Percentiles rank a stretch among this genome's conserved stretches.
phyloP scores from a whole-genome alignment of 352 stramenopile genomes.

The Globisporangium emineosum region DNA sequence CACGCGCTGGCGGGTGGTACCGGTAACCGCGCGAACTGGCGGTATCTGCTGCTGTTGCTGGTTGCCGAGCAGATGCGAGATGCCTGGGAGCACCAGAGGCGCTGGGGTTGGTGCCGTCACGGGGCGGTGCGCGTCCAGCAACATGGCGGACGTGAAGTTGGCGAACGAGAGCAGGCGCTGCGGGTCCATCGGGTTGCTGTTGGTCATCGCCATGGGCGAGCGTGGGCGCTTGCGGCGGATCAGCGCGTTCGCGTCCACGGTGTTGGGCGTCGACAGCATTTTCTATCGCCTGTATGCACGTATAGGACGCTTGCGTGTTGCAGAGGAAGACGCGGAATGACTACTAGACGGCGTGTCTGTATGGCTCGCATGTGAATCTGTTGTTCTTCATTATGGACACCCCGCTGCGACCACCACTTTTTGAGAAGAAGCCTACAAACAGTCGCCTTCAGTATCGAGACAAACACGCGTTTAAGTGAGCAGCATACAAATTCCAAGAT shows the following conservation, averaged over 20 bases:
- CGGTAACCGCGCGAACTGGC: conserved; percentile 9
- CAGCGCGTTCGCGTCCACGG: conserved; percentile 22
- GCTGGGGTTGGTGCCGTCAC: neutral
- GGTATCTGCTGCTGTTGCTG: conserved; percentile 15
- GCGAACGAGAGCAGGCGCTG: conserved; percentile 18
- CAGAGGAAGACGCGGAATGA: conserved; percentile 31
- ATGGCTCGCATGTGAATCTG: neutral
- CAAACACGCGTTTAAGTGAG: conserved; percentile 20
- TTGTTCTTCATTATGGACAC: neutral
- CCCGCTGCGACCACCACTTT: neutral
- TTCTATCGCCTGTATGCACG: no score
- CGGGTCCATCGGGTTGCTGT: neutral
- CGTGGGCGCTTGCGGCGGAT: conserved; percentile 47
- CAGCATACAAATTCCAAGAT: conserved; percentile 31
- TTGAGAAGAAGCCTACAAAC: neutral
- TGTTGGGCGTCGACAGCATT: conserved; percentile 13
- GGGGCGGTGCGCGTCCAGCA: conserved; percentile 3
- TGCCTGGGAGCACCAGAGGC: conserved; percentile 30
- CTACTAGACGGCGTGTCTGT: neutral
- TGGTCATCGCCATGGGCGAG: conserved; percentile 24
- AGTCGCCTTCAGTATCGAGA: conserved; percentile 4
- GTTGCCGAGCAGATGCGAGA: conserved; percentile 37
- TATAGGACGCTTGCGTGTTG: neutral
- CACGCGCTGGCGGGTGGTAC: conserved; percentile 18
- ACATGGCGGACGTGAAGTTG: conserved; percentile 10